Evolutionary conservation across 1,284 basidiomycete species (phyloP).

Genomic region (Malassezia globosa): DNA sequence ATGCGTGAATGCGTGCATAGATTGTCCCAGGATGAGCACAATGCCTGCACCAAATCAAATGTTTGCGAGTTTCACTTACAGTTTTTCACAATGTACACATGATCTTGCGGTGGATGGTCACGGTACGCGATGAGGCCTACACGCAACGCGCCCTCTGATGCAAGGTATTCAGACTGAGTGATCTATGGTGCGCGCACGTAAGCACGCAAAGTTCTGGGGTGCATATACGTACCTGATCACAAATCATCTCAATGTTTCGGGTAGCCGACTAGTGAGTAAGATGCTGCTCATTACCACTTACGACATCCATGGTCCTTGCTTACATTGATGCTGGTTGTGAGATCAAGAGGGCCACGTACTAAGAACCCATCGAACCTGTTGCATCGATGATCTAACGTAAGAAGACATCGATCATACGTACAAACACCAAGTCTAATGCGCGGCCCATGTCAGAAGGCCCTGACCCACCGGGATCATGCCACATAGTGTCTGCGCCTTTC

Average conservation of each 20-base stretch:
- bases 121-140: conserved; percentile 56
- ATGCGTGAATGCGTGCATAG: too few species aligned
- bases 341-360: conserved; percentile 16
- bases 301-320: too few species aligned
- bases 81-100: conserved; percentile 63
- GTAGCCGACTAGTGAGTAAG: conserved; percentile 55
- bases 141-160: conserved; percentile 66
- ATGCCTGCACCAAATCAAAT: too few species aligned
- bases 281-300: too few species aligned
- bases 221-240: conserved; percentile 55
- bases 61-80: conserved; percentile 15
- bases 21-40: too few species aligned
- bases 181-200: conserved; percentile 51
- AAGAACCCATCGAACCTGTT: conserved; percentile 46
- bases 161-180: conserved; percentile 81
- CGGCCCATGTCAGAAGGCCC: conserved; percentile 16
- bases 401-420: conserved; percentile 6
- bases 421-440: conserved; percentile 41
- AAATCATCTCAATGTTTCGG: conserved; percentile 93
- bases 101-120: conserved; percentile 43
- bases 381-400: conserved; percentile 37
- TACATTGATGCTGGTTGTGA: conserved; percentile 9
- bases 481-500: conserved; percentile 4
- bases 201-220: not conserved
- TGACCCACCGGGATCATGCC: not conserved